Conservation (phyloP, 768 basidiomycete species). For the Guyanaporus albipodus region DNA sequence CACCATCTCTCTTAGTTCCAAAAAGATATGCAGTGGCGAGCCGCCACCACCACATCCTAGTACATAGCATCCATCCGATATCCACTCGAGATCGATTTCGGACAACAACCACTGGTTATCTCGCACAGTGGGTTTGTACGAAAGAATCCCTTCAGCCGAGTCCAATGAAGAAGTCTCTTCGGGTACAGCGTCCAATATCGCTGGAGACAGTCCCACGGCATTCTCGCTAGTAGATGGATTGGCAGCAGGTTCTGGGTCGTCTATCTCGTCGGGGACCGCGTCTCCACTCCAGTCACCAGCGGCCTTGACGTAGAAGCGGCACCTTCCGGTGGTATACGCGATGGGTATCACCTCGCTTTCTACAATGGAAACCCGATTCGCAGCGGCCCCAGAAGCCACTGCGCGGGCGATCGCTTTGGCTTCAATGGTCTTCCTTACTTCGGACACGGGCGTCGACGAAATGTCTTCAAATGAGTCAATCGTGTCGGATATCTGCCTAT, state of each 20-base stretch:
- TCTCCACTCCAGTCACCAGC: conserved; percentile 47
- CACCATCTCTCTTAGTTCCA: conserved; percentile 50
- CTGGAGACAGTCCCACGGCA: background rate
- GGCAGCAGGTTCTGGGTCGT: conserved; percentile 7
- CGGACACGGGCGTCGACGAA: conserved; percentile 30
- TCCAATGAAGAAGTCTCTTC: conserved; percentile 14
- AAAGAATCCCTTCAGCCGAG: conserved; percentile 26
- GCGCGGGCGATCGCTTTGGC: conserved; percentile 41
- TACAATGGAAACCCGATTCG: conserved; percentile 43
- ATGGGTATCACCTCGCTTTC: conserved; percentile 53
- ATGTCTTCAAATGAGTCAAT: conserved; percentile 44
- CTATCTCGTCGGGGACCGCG: conserved; percentile 20
- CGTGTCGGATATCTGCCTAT: conserved; percentile 38
- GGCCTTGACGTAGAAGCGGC: conserved; percentile 53
- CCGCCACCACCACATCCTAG: conserved; percentile 65
- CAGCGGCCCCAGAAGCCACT: conserved; percentile 43
- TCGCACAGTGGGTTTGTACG: conserved; percentile 38
- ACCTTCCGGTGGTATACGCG: conserved; percentile 32
- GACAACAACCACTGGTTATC: conserved; percentile 42
- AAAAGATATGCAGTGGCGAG: conserved; percentile 48
- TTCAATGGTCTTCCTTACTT: conserved; percentile 34
- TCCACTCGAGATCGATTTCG: conserved; percentile 52
- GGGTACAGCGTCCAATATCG: conserved; percentile 3
- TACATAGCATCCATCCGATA: conserved; percentile 60
- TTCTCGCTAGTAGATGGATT: conserved; percentile 5